Evolutionary conservation across 1,139 yeast genomes (phyloP).

Genomic region (Scheffersomyces titani): DNA sequence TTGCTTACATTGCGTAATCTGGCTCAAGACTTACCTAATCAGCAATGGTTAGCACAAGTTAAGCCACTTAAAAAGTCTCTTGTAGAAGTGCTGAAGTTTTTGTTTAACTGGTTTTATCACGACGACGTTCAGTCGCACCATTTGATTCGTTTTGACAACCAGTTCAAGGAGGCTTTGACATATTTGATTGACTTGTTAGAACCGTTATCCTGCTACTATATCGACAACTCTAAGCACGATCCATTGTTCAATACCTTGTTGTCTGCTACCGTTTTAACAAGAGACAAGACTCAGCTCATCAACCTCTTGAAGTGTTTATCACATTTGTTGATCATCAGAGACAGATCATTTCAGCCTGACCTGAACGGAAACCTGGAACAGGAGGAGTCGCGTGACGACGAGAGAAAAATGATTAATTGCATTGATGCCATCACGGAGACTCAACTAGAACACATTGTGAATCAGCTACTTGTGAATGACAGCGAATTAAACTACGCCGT

Average conservation of each 20-base stretch:
- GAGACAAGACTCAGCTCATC: conserved; percentile 56
- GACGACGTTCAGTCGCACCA: conserved; percentile 14
- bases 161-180: conserved; percentile 60
- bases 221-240: conserved; percentile 69
- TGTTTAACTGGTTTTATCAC: conserved; percentile 41
- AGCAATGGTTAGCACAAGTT: conserved; percentile 71
- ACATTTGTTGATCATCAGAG: conserved; percentile 40
- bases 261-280: conserved; percentile 43
- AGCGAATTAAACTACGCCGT: conserved; percentile 35
- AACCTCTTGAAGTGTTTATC: conserved; percentile 47
- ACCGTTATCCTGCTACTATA: conserved; percentile 77
- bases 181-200: conserved; percentile 82
- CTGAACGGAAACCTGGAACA: conserved; percentile 38
- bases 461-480: conserved; percentile 37
- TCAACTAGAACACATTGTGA: conserved; percentile 34
- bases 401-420: conserved; percentile 36
- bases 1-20: conserved; percentile 75
- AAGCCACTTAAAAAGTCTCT: conserved; percentile 48
- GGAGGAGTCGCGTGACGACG: conserved; percentile 29
- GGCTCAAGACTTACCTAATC: conserved; percentile 80
- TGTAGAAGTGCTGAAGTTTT: conserved; percentile 49
- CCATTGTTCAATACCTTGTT: conserved; percentile 56
- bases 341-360: conserved; percentile 13
- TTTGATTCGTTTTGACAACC: conserved; percentile 35
- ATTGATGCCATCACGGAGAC: conserved; percentile 38